Percentiles rank a stretch among this genome's conserved stretches.
Conservation (phyloP, 257 asterid species). For the Solanum boliviense region DNA sequence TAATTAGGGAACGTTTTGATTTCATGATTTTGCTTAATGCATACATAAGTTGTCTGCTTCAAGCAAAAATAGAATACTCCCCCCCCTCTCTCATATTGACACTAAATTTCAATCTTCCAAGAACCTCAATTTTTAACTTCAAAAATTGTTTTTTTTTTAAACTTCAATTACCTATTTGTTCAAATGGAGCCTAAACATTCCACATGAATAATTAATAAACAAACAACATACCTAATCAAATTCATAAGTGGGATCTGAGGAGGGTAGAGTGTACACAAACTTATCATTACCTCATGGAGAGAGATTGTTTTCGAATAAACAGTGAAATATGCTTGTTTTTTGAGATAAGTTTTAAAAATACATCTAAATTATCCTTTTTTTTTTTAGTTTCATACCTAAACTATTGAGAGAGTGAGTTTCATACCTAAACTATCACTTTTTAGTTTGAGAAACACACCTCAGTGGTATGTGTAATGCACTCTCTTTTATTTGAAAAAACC, state of each 20-base stretch:
- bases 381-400: too few species aligned
- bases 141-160: background rate
- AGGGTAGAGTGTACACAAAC: too few species aligned
- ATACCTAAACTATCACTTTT: too few species aligned
- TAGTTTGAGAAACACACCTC: too few species aligned
- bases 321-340: background rate
- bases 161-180: background rate
- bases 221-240: background rate
- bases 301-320: fast-evolving
- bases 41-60: background rate
- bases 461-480: too few species aligned
- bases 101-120: background rate
- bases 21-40: background rate
- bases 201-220: background rate
- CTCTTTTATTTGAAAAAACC: too few species aligned
- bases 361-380: too few species aligned
- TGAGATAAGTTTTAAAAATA: too few species aligned
- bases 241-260: fast-evolving
- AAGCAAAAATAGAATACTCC: background rate
- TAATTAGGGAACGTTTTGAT: background rate
- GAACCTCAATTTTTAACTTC: background rate
- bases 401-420: too few species aligned
- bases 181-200: background rate
- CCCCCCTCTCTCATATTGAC: too few species aligned
- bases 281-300: fast-evolving